Percentiles rank a stretch among this genome's conserved stretches.
These are phyloP conservation scores for Apiospora sp. DNA, from an alignment of 2,329 filamentous ascomycete species.

Conservation along the genomic window DNA sequence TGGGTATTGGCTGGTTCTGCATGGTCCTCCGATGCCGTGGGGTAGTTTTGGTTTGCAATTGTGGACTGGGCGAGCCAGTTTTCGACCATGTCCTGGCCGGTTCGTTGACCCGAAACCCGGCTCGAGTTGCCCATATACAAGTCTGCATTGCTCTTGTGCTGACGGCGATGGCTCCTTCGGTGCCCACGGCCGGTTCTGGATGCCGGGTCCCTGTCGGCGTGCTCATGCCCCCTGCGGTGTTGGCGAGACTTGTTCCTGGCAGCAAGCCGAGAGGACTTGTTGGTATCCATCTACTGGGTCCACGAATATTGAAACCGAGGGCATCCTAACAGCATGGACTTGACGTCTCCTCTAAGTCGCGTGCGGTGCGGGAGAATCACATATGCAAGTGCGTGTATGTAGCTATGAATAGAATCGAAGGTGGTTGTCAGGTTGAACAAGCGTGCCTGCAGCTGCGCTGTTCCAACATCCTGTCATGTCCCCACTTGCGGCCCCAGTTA, in stretches of 20 bases:
- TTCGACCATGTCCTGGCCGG: constrained; percentile 37
- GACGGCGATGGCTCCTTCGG: constrained; percentile 22
- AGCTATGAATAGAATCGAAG: constrained; percentile 22
- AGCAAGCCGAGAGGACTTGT: constrained; percentile 1
- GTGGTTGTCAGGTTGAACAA: not conserved
- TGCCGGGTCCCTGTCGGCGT: not conserved
- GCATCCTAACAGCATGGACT: not conserved
- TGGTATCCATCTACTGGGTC: constrained; percentile 15
- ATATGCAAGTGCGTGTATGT: constrained; percentile 1
- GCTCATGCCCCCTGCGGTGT: not conserved
- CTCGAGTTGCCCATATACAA: constrained; percentile 33
- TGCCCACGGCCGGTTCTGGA: not conserved
- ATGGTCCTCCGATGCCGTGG: constrained; percentile 5
- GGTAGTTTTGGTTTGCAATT: constrained; percentile 15
- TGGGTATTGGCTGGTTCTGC: constrained; percentile 8
- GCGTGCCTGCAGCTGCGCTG: not conserved
- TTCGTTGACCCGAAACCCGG: constrained; percentile 32
- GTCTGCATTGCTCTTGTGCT: constrained; percentile 35
- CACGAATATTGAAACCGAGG: not conserved
- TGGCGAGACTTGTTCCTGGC: constrained; percentile 6
- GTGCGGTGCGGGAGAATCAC: not conserved
- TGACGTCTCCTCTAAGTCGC: not conserved
- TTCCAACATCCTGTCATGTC: constrained; percentile 1
- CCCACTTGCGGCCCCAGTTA: constrained; percentile 1
- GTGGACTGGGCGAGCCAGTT: constrained; percentile 36